Conservation (phyloP, 1,139 yeast species). For the Pichia sp. region DNA sequence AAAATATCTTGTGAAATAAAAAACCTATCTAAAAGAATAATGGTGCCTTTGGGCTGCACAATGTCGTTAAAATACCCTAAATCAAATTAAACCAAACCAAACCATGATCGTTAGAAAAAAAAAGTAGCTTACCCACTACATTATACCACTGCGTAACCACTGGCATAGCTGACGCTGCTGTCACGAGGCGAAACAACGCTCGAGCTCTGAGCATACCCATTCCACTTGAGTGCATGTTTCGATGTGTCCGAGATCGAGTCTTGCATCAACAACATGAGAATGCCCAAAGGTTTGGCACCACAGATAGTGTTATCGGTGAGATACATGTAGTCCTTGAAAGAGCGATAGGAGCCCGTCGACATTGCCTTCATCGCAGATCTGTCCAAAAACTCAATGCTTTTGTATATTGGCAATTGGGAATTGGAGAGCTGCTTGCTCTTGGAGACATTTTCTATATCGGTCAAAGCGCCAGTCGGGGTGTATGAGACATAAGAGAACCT, state of each 20-base stretch:
- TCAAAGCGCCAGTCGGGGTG: constrained; percentile 33
- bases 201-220: constrained; percentile 79
- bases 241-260: constrained; percentile 21
- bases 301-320: constrained; percentile 86
- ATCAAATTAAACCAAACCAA: neutral
- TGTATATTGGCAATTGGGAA: constrained; percentile 46
- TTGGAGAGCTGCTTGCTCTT: constrained; percentile 17
- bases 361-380: constrained; percentile 64
- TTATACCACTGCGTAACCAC: constrained; percentile 56
- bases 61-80: neutral
- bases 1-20: neutral
- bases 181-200: constrained; percentile 47
- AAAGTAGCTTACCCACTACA: neutral
- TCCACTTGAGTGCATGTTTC: constrained; percentile 54
- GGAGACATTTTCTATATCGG: constrained; percentile 28
- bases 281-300: constrained; percentile 79
- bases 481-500: constrained; percentile 71
- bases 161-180: constrained; percentile 85
- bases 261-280: constrained; percentile 54
- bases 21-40: neutral
- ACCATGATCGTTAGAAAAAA: neutral
- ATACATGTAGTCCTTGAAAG: constrained; percentile 66
- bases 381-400: constrained; percentile 72
- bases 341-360: constrained; percentile 43
- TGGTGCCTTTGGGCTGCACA: neutral